Conservation (phyloP, 2,329 filamentous ascomycete species). For the Trichoderma afroharzianum region DNA sequence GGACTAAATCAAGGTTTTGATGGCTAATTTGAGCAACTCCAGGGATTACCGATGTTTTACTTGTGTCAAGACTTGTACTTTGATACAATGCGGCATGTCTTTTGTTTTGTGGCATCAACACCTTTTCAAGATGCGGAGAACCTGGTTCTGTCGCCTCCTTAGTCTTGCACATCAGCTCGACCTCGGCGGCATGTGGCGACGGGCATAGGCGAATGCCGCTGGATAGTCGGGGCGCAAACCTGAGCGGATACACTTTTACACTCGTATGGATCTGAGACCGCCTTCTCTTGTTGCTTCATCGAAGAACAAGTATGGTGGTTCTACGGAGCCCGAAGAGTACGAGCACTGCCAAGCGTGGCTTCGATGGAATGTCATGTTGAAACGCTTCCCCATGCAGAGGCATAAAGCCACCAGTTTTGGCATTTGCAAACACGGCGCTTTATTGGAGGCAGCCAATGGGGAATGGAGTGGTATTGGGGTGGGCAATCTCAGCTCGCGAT, state of each 20-base stretch:
- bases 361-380: not conserved
- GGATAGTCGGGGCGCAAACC: not conserved
- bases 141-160: not conserved
- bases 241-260: not conserved
- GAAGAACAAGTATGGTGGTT: not conserved
- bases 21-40: not conserved
- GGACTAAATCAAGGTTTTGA: not conserved
- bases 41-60: not conserved
- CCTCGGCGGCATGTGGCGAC: not conserved
- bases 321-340: not conserved
- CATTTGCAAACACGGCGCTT: not conserved
- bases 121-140: constrained; percentile 2
- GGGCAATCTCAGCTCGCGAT: not conserved
- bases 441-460: not conserved
- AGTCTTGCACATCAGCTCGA: not conserved
- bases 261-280: not conserved
- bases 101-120: not conserved
- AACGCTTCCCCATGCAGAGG: not conserved
- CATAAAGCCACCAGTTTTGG: not conserved
- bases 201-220: not conserved
- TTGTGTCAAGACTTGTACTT: not conserved
- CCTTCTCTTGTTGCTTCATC: not conserved
- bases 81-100: not conserved
- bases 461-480: not conserved
- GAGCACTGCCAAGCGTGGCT: not conserved